A percentile compares a stretch with the other conserved stretches of the same genome.
Conservation (phyloP, 805 yeast species). For the Nakazawaea laoshanensis region DNA sequence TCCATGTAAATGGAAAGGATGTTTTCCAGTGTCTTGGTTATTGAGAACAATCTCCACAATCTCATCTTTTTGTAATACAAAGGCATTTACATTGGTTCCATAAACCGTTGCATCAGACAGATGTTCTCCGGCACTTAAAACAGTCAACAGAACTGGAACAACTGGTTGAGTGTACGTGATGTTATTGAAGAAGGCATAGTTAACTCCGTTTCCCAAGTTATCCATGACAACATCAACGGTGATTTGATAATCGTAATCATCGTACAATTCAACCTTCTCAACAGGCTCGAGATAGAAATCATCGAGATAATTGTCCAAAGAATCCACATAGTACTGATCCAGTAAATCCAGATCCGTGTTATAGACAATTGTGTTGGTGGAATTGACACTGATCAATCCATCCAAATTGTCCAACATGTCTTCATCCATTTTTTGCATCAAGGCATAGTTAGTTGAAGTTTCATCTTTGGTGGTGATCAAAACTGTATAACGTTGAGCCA, state of each 20-base stretch:
- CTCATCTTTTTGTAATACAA: constrained; percentile 58
- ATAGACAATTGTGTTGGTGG: constrained; percentile 69
- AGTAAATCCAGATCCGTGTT: constrained; percentile 26
- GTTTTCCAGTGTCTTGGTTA: constrained; percentile 85
- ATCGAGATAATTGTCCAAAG: constrained; percentile 49
- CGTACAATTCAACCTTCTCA: constrained; percentile 42
- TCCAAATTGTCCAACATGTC: constrained; percentile 78
- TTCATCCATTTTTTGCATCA: constrained; percentile 74
- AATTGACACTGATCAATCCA: constrained; percentile 53
- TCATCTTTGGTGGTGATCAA: constrained; percentile 64
- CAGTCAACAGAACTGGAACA: constrained; percentile 81
- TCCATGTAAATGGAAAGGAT: constrained; percentile 98
- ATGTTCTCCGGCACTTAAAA: constrained; percentile 57
- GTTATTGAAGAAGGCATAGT: constrained; percentile 95
- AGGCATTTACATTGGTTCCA: constrained; percentile 76
- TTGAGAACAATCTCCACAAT: constrained; percentile 77
- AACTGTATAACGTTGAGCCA: constrained; percentile 87
- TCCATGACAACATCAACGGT: constrained; percentile 76
- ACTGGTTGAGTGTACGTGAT: constrained; percentile 70
- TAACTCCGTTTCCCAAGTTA: constrained; percentile 77
- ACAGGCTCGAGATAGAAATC: constrained; percentile 72
- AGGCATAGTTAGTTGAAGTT: constrained; percentile 61
- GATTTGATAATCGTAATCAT: constrained; percentile 62
- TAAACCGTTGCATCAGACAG: constrained; percentile 47
- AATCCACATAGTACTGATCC: constrained; percentile 35